Base-by-base conservation (phyloP, 805 yeast species). In the Candida palmyrensis region DNA sequence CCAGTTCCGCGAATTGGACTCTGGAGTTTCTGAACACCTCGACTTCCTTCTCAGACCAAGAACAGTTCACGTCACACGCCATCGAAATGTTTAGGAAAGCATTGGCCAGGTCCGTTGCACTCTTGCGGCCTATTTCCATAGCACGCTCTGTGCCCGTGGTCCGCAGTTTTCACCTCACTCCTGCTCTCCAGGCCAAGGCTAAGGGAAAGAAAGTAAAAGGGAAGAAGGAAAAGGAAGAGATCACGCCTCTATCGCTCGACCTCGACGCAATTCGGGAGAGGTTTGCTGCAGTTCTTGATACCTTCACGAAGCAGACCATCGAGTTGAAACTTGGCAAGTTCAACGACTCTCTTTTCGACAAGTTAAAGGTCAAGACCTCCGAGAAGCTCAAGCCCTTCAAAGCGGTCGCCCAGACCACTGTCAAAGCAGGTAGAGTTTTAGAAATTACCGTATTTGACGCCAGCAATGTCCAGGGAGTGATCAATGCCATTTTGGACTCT, bases 401-500 rank as follows among this genome's bases (percentile, higher is more conserved):
- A 2, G 66, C 77, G 19, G 58, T 86, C 18, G 95, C 95, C 1
- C 80, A 79, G 40, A 80, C 90, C 3, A 62, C 82, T 0, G 44
- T 76, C 33, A 81, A 81, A 44, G 92, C 90, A 5, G 65, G 70
- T 18, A 71, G 84, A 45, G 68, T 76, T 44, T 65, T 86, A 33
- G 58, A 74, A 20, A 75, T 90, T n/a, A 87, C 96, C 0, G 89
- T 88, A 2, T 90, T 82, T 55, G 96, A 90, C 49, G 95, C 95
- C 5, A 70, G 68, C 32, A 72, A 84, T 43, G 70, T 77, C 25
- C 82, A 85, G 45, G 69, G 73, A 39, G 73, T 90, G 18, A 71
- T 82, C 18, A 78, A 87, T 33, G 70, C 89, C 0, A 77, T 90
- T 13, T 55, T 86, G 39, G 81, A 74, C 1, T 68, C 89, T 0